phyloP scores from a whole-genome alignment of 2,329 filamentous ascomycete species.

The Aspergillus pseudonomiae region DNA sequence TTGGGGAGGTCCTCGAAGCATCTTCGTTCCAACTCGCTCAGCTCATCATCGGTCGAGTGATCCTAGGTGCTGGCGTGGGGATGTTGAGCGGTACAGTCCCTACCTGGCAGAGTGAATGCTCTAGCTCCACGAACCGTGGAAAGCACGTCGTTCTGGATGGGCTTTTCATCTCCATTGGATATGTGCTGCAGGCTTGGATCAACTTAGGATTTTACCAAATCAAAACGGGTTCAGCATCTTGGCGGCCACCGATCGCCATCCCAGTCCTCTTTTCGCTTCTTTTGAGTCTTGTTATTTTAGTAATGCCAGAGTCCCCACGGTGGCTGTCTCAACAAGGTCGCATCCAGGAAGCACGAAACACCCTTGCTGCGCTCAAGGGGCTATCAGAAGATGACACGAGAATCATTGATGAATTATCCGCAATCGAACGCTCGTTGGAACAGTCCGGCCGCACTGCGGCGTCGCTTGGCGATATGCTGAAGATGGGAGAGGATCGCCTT shows the following conservation, averaged over 20 bases:
- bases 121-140: slow-evolving; percentile 20
- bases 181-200: slow-evolving; percentile 49
- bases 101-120: slow-evolving; percentile 42
- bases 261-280: slow-evolving; percentile 30
- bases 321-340: too few relatives aligned
- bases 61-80: slow-evolving; percentile 49
- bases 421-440: slow-evolving; percentile 33
- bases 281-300: too few relatives aligned
- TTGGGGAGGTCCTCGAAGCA: slow-evolving; percentile 50
- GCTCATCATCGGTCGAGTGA: slow-evolving; percentile 49
- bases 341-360: too few relatives aligned
- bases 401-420: too few relatives aligned
- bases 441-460: slow-evolving; percentile 34
- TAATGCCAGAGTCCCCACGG: too few relatives aligned
- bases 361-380: too few relatives aligned
- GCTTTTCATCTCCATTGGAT: slow-evolving; percentile 48
- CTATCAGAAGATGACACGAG: too few relatives aligned
- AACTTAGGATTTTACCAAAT: slow-evolving; percentile 41
- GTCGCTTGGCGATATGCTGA: slow-evolving; percentile 42
- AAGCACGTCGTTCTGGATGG: slow-evolving; percentile 28
- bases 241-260: slow-evolving; percentile 42
- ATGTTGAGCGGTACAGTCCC: slow-evolving; percentile 47
- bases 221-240: slow-evolving; percentile 26
- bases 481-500: slow-evolving; percentile 53
- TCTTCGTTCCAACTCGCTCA: slow-evolving; percentile 50